Percentiles rank a stretch among this genome's conserved stretches.
phyloP scores from a whole-genome alignment of 1,284 basidiomycete genomes.

The Stygiomarasmius scandens region DNA sequence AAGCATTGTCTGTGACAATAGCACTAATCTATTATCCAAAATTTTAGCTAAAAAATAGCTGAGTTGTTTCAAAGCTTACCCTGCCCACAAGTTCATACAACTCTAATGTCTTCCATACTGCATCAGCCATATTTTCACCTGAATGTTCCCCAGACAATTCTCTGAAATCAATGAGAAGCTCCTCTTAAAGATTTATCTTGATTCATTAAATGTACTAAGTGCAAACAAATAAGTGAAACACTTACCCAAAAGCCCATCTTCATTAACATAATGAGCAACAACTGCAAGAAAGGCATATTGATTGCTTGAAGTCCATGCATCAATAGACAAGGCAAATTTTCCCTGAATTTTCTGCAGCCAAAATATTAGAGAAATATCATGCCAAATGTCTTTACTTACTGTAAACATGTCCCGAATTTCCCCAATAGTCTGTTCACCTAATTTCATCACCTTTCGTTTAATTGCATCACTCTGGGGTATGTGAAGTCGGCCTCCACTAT shows the following conservation, averaged over 20 bases:
- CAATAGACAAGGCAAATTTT: neutral
- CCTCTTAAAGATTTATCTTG: too few relatives aligned
- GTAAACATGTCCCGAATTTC: neutral
- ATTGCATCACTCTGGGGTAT: neutral
- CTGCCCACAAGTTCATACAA: conserved; percentile 23
- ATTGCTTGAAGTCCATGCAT: conserved; percentile 3
- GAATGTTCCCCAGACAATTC: conserved; percentile 34
- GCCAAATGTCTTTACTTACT: too few relatives aligned
- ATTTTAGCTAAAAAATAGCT: neutral
- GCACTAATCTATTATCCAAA: neutral
- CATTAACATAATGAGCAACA: neutral
- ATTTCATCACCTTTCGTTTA: neutral
- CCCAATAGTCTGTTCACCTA: neutral
- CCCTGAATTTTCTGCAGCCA: neutral
- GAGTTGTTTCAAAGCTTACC: conserved; percentile 13
- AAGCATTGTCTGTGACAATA: conserved; percentile 7
- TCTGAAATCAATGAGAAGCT: conserved; percentile 27
- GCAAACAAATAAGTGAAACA: too few relatives aligned
- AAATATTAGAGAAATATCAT: neutral
- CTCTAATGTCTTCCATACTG: conserved; percentile 30
- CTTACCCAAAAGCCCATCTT: neutral
- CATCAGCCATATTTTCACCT: conserved; percentile 34
- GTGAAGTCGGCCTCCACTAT: neutral
- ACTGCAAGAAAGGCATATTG: neutral
- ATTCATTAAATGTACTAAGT: too few relatives aligned